These are phyloP conservation scores for Oryza glumipatula DNA, from an alignment of 176 grass and related monocot species.

Conservation along the genomic window DNA sequence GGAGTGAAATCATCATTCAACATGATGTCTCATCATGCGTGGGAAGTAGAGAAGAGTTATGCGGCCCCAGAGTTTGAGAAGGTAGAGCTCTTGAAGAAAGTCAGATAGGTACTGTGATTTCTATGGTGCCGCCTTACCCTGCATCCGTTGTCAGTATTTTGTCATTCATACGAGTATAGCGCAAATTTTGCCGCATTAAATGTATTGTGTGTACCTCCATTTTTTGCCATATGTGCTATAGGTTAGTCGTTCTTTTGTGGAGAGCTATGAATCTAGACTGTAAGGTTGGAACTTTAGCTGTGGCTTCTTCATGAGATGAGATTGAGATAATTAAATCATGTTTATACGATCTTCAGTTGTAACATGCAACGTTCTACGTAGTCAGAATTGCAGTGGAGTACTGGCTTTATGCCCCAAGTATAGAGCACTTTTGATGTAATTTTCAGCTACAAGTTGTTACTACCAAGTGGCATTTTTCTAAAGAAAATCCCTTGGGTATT, in stretches of 20 bases:
- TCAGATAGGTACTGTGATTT: conserved; percentile 57
- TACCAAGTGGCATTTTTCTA: not conserved
- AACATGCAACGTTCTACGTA: not conserved
- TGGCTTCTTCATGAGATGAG: not conserved
- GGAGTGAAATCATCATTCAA: conserved; percentile 91
- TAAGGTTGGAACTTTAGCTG: not conserved
- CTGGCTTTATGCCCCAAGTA: not conserved
- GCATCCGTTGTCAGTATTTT: not conserved
- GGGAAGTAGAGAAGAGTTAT: conserved; percentile 89
- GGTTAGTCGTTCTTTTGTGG: conserved; percentile 22
- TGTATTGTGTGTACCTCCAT: conserved; percentile 10
- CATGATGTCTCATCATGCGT: conserved; percentile 95
- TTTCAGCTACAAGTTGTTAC: too few relatives aligned
- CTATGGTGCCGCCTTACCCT: not conserved
- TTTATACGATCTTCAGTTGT: conserved; percentile 3
- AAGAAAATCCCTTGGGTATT: not conserved
- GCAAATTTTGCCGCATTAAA: conserved; percentile 2
- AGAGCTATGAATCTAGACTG: not conserved
- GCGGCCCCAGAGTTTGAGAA: conserved; percentile 76
- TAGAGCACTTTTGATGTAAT: not conserved
- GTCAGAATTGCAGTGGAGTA: not conserved
- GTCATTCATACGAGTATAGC: conserved; percentile 29
- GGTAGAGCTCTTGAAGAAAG: conserved; percentile 64
- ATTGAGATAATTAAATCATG: conserved; percentile 8
- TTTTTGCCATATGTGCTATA: conserved; percentile 25